Conservation (phyloP, 139 green algal genomes). For the Tetraselmis striata region DNA sequence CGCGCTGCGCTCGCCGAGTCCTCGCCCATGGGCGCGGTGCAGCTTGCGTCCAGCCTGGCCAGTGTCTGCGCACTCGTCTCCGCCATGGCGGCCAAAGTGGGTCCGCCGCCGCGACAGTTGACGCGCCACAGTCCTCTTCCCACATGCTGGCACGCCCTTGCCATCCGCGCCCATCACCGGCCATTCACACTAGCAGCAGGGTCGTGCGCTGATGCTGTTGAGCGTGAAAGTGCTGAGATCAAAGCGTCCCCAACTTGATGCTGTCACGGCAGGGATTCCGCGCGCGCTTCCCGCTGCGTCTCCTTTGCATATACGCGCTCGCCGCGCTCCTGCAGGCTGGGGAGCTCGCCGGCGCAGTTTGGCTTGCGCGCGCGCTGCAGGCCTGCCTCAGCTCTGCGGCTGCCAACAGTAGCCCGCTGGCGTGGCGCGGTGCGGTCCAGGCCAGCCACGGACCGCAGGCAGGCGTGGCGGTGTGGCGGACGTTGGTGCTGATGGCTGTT, state of each 20-base stretch:
- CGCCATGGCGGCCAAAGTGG: background rate
- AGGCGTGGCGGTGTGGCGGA: background rate
- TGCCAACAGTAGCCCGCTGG: background rate
- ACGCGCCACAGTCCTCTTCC: no score
- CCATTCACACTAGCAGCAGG: no score
- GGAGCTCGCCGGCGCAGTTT: background rate
- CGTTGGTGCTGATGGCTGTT: background rate
- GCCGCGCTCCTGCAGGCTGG: background rate
- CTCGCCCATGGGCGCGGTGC: background rate
- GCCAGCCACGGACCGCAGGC: no score
- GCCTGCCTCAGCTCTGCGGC: background rate
- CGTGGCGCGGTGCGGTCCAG: background rate
- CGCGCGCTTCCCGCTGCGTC: background rate
- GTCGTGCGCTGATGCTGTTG: no score
- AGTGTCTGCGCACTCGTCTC: background rate
- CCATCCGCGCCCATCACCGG: no score
- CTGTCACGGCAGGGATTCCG: background rate
- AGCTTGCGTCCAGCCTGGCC: background rate
- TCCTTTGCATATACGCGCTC: background rate
- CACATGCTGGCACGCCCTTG: no score
- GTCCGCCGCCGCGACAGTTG: no score
- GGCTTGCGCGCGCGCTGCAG: background rate
- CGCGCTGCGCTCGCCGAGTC: no score
- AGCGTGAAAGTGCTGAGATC: no score
- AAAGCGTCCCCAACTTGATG: background rate